Percentiles rank a stretch among this genome's conserved stretches.
These are phyloP conservation scores for Taiozyma sp. DNA, from an alignment of 1,139 yeast genomes.

Conservation along the genomic window DNA sequence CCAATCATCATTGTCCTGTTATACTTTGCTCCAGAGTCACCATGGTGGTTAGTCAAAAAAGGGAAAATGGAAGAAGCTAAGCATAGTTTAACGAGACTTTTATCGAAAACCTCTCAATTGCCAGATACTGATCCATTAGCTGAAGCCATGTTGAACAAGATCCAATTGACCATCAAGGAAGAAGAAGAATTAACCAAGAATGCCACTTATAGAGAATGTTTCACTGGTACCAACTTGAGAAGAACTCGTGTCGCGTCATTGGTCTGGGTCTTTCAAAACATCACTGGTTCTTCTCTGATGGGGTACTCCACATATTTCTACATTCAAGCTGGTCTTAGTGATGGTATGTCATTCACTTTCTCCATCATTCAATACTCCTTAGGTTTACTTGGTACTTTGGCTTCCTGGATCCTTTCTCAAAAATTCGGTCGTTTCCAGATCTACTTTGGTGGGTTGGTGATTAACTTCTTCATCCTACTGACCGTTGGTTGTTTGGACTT, in stretches of 20 bases:
- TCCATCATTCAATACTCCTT: constrained; percentile 30
- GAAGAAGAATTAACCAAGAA: constrained; percentile 18
- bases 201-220: constrained; percentile 39
- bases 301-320: constrained; percentile 37
- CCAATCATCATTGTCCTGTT: constrained; percentile 46
- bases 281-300: constrained; percentile 50
- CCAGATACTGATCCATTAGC: constrained; percentile 15
- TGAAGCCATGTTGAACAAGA: constrained; percentile 23
- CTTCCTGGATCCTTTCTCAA: constrained; percentile 26
- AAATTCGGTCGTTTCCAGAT: constrained; percentile 29
- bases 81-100: constrained; percentile 4
- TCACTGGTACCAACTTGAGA: constrained; percentile 41
- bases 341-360: constrained; percentile 27
- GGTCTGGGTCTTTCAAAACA: constrained; percentile 44
- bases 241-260: constrained; percentile 48
- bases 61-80: constrained; percentile 13
- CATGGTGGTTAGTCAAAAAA: constrained; percentile 30
- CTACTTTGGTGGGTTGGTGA: constrained; percentile 28
- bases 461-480: constrained; percentile 25
- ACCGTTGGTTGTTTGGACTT: constrained; percentile 32
- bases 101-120: constrained; percentile 6
- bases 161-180: constrained; percentile 30
- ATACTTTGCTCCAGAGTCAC: constrained; percentile 50
- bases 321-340: constrained; percentile 31
- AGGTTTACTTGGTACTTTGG: constrained; percentile 29